phyloP scores from a whole-genome alignment of 331 rosid genomes.

The Phaseolus coccineus region DNA sequence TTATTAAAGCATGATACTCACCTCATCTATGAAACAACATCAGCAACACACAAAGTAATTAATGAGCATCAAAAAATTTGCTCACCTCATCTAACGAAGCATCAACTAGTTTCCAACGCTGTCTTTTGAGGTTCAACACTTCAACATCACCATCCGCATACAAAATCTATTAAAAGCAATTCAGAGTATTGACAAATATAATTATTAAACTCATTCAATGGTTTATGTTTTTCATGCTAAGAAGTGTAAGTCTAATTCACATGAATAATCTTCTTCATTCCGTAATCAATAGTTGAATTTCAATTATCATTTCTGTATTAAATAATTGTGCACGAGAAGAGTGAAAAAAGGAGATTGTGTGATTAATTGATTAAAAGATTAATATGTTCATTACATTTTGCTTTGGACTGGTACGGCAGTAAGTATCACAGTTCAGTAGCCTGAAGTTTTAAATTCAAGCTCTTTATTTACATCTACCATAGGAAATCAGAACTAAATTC shows the following conservation, averaged over 20 bases:
- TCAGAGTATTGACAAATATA: slow-evolving; percentile 19
- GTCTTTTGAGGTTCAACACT: slow-evolving; percentile 61
- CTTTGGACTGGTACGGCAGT: neutral
- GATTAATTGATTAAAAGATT: too few species aligned
- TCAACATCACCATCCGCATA: slow-evolving; percentile 75
- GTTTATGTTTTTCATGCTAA: slow-evolving; percentile 3
- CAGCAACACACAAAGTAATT: slow-evolving; percentile 32
- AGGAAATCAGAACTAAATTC: neutral
- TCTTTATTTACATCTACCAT: slow-evolving; percentile 6
- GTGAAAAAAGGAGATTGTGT: neutral
- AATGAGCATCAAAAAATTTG: slow-evolving; percentile 15
- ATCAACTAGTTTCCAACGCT: slow-evolving; percentile 58
- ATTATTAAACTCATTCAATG: neutral
- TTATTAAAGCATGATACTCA: slow-evolving; percentile 30
- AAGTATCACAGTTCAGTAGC: neutral
- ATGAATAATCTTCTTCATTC: neutral
- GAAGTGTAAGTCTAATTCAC: neutral
- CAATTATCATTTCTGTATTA: neutral
- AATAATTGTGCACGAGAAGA: slow-evolving; percentile 2
- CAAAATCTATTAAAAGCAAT: slow-evolving; percentile 54
- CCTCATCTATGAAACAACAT: slow-evolving; percentile 38
- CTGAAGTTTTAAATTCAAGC: neutral
- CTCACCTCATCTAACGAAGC: slow-evolving; percentile 48
- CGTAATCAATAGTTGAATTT: slow-evolving; percentile 3
- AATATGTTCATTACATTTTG: neutral